A percentile compares a stretch with the other conserved stretches of the same genome.
Evolutionary conservation across 2,329 filamentous ascomycete species (phyloP).

Genomic region (Aspergillus caelatus): DNA sequence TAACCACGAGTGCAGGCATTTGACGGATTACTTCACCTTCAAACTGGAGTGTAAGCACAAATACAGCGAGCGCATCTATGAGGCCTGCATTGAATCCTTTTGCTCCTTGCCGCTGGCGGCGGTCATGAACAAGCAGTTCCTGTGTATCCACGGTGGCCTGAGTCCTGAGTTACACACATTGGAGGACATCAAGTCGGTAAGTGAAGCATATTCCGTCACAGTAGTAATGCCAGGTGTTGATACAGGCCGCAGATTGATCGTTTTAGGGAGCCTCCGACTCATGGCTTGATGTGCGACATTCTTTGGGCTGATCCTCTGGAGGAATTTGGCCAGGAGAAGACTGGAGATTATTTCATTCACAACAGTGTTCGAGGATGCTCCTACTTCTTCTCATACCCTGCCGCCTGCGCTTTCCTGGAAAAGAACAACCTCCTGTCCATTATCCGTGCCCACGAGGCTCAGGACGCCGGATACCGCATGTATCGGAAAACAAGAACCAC

Average conservation of each 20-base stretch:
- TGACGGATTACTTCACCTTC: conserved; percentile 99
- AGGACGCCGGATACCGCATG: conserved; percentile 98
- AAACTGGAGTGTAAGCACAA: conserved; percentile 99
- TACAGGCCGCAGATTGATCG: conserved; percentile 74
- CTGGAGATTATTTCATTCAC: conserved; percentile 94
- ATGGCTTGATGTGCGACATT: conserved; percentile 98
- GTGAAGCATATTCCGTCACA: conserved; percentile 36
- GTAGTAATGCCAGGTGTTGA: conserved; percentile 21
- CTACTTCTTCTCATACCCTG: conserved; percentile 98
- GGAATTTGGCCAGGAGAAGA: conserved; percentile 98
- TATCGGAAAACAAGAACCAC: conserved; percentile 98
- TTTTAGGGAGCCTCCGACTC: conserved; percentile 95
- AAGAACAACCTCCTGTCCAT: conserved; percentile 98
- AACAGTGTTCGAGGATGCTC: conserved; percentile 98
- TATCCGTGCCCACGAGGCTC: conserved; percentile 96
- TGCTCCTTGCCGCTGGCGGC: conserved; percentile 90
- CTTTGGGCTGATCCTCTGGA: conserved; percentile 98
- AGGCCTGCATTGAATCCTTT: conserved; percentile 98
- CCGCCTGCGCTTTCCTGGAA: conserved; percentile 94
- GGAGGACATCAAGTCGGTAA: conserved; percentile 85
- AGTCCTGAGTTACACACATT: conserved; percentile 95
- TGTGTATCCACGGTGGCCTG: conserved; percentile 95
- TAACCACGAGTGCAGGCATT: conserved; percentile 97
- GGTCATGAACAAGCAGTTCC: conserved; percentile 99
- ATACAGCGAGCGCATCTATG: conserved; percentile 93